Conservation (phyloP, 108 stramenopile species). For the Schizochytrium sp. region DNA sequence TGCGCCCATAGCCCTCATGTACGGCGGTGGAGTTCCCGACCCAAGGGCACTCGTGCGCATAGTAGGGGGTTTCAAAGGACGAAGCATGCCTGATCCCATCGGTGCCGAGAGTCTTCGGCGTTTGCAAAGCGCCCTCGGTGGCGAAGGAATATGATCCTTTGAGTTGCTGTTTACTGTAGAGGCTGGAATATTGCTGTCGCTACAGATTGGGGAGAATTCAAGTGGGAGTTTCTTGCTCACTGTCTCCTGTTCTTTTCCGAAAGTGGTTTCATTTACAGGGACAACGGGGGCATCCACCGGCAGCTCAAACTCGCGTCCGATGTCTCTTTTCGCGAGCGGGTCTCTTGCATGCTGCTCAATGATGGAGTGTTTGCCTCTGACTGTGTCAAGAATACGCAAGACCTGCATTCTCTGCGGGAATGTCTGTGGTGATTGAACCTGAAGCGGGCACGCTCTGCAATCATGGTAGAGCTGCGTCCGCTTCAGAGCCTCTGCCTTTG, state of each 20-base stretch:
- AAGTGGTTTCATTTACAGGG: neutral
- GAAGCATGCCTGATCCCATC: neutral
- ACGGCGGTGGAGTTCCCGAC: neutral
- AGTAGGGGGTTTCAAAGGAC: neutral
- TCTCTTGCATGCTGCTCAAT: neutral
- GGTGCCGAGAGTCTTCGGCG: neutral
- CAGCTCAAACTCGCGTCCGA: neutral
- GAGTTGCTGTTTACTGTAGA: neutral
- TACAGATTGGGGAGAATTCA: too few relatives aligned
- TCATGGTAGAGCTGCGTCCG: conserved; percentile 79
- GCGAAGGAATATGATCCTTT: neutral
- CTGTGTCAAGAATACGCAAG: conserved; percentile 55
- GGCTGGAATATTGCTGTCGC: too few relatives aligned
- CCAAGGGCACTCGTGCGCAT: neutral
- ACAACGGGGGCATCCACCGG: neutral
- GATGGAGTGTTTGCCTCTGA: neutral
- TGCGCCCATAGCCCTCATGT: too few relatives aligned
- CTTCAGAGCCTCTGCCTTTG: conserved; percentile 68
- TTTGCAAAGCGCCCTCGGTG: neutral
- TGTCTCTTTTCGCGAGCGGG: conserved; percentile 3
- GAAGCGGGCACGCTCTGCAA: conserved; percentile 72
- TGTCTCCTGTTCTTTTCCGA: too few relatives aligned
- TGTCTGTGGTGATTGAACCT: conserved; percentile 78
- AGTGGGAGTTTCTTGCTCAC: too few relatives aligned
- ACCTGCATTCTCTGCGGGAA: conserved; percentile 77